Base-by-base conservation (phyloP, 2,329 filamentous ascomycete species). In the Torrubiella hemipterigena region DNA sequence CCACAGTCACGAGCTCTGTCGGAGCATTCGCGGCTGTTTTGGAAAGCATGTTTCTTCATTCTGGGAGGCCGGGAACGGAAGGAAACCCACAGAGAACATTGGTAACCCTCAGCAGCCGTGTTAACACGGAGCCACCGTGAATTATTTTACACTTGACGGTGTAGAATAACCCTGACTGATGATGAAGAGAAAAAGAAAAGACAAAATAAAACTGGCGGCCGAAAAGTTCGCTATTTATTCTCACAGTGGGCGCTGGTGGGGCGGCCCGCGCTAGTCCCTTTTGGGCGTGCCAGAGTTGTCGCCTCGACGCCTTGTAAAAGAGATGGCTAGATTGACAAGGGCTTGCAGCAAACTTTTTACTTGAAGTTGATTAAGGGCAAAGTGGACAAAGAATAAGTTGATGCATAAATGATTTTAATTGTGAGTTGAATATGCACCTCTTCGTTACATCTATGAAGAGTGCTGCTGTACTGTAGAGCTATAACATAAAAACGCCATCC, bases 31-130 rank as follows among this genome's bases (percentile, higher is more conserved):
- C 48, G 60, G 55, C 63, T 64, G 58, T 49, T 58, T 55, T 55
- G 51, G 59, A 64, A 62, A 61, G 60, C 52, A 49, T 48, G 33
- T 59, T 55, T 57, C 60, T 47, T 61, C 55, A 38, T 44, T 68
- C 37, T 61, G 43, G 63, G 61, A 52, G 64, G 64, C 64, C 61
- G 64, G 64, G 64, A 68, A 68, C 64, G 64, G 63, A 65, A 59
- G 62, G 55, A 64, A 55, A 65, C 58, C 57, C 59, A 68, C 58
- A 47, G 58, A 49, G 50, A 49, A 49, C 46, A 44, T 37, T 51
- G 48, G 55, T 61, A 62, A 58, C 63, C 61, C 62, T 65, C 63
- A 68, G 64, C 32, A 63, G 65, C 65, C 62, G 62, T 63, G 59
- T 63, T 48, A 51, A 52, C 49, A 64, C 60, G 64, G 62, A 67